These are phyloP conservation scores for Aphanomyces cochlioides DNA, from an alignment of 352 stramenopile genomes.

Conservation along the genomic window DNA sequence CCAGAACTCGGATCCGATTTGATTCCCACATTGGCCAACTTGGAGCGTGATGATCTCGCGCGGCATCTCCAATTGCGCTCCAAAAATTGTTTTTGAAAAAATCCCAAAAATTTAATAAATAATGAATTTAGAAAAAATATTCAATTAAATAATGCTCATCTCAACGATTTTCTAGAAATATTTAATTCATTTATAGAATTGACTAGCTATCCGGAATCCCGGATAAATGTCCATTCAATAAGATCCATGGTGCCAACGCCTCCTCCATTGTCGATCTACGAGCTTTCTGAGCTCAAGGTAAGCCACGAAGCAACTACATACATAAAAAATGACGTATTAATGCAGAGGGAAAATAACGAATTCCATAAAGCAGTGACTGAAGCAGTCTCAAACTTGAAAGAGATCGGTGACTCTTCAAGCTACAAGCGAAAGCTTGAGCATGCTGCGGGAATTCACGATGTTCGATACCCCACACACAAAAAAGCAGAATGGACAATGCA, in stretches of 20 bases:
- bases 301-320: too few relatives aligned
- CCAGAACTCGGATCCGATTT: constrained; percentile 99
- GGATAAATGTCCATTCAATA: neutral
- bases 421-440: neutral
- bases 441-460: neutral
- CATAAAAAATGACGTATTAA: neutral
- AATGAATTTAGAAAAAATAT: too few relatives aligned
- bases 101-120: neutral
- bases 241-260: neutral
- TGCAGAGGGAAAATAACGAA: constrained; percentile 17
- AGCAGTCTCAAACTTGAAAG: constrained; percentile 23
- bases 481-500: constrained; percentile 2
- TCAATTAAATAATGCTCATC: too few relatives aligned
- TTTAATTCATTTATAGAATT: neutral
- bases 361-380: constrained; percentile 7
- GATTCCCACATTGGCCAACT: constrained; percentile 99
- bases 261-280: neutral
- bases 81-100: constrained; percentile 12
- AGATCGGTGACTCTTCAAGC: neutral
- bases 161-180: neutral
- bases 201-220: too few relatives aligned
- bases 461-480: neutral
- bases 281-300: constrained; percentile 18
- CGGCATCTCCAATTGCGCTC: constrained; percentile 68
- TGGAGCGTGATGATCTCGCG: constrained; percentile 99